phyloP scores from a whole-genome alignment of 495 filamentous ascomycete species.

The Sporormia fimetaria region DNA sequence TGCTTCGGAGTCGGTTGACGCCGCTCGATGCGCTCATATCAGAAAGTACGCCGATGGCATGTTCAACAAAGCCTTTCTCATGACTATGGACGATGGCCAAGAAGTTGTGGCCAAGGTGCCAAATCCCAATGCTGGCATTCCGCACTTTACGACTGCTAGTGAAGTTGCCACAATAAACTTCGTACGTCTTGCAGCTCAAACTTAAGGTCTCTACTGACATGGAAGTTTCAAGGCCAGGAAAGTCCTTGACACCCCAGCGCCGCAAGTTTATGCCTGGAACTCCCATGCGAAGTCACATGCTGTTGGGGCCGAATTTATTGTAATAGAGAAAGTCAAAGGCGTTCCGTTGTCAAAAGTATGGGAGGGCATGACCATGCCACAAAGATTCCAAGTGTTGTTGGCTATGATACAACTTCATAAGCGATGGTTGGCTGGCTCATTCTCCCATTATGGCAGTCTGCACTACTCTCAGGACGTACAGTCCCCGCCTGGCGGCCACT shows the following conservation, averaged over 20 bases:
- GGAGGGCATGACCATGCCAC: conserved; percentile 5
- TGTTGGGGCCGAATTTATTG: conserved; percentile 22
- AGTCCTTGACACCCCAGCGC: conserved; percentile 13
- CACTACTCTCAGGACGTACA: conserved; percentile 15
- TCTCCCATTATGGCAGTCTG: conserved; percentile 15
- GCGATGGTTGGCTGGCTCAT: conserved; percentile 6
- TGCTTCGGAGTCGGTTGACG: too few species aligned
- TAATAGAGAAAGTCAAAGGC: conserved; percentile 20
- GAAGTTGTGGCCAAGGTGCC: conserved; percentile 17
- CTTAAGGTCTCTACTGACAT: conserved; percentile 5
- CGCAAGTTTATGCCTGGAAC: conserved; percentile 19
- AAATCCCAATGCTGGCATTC: conserved; percentile 17
- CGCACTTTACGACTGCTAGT: conserved; percentile 20
- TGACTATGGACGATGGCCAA: conserved; percentile 14
- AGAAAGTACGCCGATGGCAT: conserved; percentile 17
- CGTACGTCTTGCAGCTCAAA: conserved; percentile 6
- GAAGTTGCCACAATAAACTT: conserved; percentile 22
- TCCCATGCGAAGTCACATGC: conserved; percentile 8
- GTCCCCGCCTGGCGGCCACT: conserved; percentile 3
- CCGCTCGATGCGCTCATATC: too few species aligned
- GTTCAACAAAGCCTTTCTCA: conserved; percentile 9
- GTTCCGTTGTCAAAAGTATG: conserved; percentile 11
- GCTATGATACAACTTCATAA: conserved; percentile 7
- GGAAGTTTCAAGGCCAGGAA: conserved; percentile 10
- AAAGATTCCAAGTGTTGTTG: conserved; percentile 8